Evolutionary conservation across 257 asterid species (phyloP).

Genomic region (Echites panduratus): DNA sequence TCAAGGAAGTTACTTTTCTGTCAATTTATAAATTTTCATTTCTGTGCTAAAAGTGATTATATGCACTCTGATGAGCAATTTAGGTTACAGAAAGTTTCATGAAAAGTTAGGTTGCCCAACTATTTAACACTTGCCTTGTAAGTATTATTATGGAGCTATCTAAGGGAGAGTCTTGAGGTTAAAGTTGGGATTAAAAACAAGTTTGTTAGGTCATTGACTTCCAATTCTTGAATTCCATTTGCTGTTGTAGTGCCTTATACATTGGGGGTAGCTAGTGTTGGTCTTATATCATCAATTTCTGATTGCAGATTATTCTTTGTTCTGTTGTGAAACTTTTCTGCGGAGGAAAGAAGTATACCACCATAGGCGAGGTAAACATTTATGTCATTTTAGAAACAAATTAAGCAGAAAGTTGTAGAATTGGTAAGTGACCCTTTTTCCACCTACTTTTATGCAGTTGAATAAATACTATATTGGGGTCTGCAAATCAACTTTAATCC

Average conservation of each 20-base stretch:
- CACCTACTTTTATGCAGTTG: conserved; percentile 42
- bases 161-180: background rate
- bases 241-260: background rate
- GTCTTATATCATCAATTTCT: conserved; percentile 1
- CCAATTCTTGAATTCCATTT: background rate
- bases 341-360: conserved; percentile 73
- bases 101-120: background rate
- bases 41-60: background rate
- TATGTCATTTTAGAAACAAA: conserved; percentile 7
- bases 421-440: background rate
- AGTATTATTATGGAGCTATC: background rate
- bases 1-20: background rate
- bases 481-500: conserved; percentile 77
- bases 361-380: conserved; percentile 72
- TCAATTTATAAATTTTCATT: background rate
- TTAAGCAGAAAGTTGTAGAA: background rate
- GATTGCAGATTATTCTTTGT: conserved; percentile 76
- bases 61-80: background rate
- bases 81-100: background rate
- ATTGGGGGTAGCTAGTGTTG: background rate
- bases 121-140: background rate
- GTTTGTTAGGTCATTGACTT: background rate
- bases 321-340: conserved; percentile 92
- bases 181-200: background rate
- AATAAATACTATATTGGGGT: conserved; percentile 60